Percentiles rank a stretch among this genome's conserved stretches.
Conservation (phyloP, 2,329 filamentous ascomycete genomes). For the Sporothrix mexicana region DNA sequence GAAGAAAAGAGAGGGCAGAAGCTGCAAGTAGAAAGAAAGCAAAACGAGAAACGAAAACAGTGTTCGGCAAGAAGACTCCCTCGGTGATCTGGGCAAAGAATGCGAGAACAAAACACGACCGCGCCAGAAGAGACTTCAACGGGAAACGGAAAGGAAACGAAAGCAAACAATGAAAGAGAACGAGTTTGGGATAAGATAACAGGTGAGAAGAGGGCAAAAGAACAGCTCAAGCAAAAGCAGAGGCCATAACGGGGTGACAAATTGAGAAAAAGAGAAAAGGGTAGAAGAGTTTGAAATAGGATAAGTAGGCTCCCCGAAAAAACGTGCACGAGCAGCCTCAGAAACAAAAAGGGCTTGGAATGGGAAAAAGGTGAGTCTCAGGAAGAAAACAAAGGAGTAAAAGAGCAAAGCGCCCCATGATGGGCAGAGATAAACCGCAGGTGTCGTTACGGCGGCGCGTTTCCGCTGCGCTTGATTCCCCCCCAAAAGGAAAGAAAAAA, state of each 20-base stretch:
- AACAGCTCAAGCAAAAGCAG: neutral
- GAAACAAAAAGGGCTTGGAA: conserved; percentile 25
- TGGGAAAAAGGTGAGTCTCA: conserved; percentile 22
- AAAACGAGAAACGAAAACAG: conserved; percentile 15
- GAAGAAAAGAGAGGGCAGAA: conserved; percentile 4
- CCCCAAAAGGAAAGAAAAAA: conserved; percentile 44
- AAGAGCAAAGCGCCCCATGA: conserved; percentile 23
- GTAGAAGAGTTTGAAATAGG: conserved; percentile 29
- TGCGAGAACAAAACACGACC: neutral
- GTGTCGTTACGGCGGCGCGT: conserved; percentile 99
- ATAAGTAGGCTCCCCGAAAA: conserved; percentile 28
- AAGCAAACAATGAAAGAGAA: conserved; percentile 13
- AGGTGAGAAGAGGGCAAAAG: conserved; percentile 5
- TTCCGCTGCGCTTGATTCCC: conserved; percentile 71
- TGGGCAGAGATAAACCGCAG: conserved; percentile 79
- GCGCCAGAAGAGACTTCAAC: conserved; percentile 23
- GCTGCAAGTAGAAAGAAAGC: conserved; percentile 7
- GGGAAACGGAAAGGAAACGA: conserved; percentile 7
- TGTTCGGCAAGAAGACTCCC: conserved; percentile 34
- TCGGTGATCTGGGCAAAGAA: conserved; percentile 22
- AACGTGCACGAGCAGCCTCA: conserved; percentile 27
- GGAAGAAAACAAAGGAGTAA: conserved; percentile 46
- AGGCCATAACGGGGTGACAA: conserved; percentile 2
- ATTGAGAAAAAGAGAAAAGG: neutral
- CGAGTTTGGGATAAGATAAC: conserved; percentile 21